Evolutionary conservation across 2,329 filamentous ascomycete genomes (phyloP), one percentile per base, ranked within the genome.

Genomic region (Chrysosporium keratinophilum): DNA sequence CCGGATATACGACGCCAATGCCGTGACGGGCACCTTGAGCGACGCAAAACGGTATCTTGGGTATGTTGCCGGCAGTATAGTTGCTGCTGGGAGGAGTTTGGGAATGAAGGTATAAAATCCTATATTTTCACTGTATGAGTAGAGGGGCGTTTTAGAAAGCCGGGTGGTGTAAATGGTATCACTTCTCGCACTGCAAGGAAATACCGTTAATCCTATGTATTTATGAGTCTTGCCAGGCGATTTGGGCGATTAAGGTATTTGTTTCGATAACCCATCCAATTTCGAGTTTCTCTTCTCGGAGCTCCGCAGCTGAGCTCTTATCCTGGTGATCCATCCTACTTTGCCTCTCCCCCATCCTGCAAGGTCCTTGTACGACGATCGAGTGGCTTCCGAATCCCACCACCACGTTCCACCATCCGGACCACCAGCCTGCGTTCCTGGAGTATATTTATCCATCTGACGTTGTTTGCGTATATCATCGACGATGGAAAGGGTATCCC

Each of bases 51-150:
- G 89, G 65, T 97, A 88, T 84, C 69, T 85, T n/a, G 82, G 85
- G 5, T 96, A 94, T 69, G 88, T 88, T 46, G 83, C 83, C 2
- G 80, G 80, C 52, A 87, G 87, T 5, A 78, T 83, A 14, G 70
- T 96, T 54, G 95, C 95, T 64, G 77, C 95, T 50, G 72, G 95
- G 60, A 80, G 90, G 71, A 96, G 88, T 69, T 95, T 90, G 73
- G 91, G 91, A 0, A 74, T 89, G 59, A 83, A 85, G 65, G 82
- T 97, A 67, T 94, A 70, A 76, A 46, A 46, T 2, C 10, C 15
- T n/a, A 37, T 14, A 28, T 28, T 28, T 28, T 7, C 5, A 20
- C 17, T 6, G 42, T 20, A 9, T 34, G n/a, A 14, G 14, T 31
- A 35, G 14, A 44, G 14, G n/a, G 14, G 31, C 41, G 17, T 28